phyloP scores from a whole-genome alignment of 345 rosid species.

The Moringa oleifera region DNA sequence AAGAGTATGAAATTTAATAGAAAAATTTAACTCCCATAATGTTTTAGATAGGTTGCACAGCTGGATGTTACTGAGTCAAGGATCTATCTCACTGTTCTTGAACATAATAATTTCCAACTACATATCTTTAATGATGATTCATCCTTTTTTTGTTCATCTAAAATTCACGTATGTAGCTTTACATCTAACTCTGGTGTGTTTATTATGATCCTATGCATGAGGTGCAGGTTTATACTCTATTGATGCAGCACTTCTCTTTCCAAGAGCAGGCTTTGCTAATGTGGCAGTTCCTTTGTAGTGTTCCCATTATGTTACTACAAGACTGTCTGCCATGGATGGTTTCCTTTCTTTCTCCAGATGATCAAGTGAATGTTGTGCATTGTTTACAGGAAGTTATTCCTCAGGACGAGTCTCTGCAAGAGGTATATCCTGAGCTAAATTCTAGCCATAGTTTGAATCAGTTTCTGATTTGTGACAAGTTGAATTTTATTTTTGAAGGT shows the following conservation, averaged over 20 bases:
- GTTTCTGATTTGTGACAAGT: slow-evolving; percentile 17
- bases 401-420: slow-evolving; percentile 42
- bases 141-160: background rate
- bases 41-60: no score
- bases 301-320: slow-evolving; percentile 59
- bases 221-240: slow-evolving; percentile 64
- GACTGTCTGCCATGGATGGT: slow-evolving; percentile 62
- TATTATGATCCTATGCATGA: slow-evolving; percentile 10
- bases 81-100: background rate
- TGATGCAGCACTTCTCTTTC: slow-evolving; percentile 47
- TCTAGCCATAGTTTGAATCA: slow-evolving; percentile 7
- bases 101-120: no score
- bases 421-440: slow-evolving; percentile 38
- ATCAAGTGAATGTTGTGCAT: slow-evolving; percentile 29
- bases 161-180: no score
- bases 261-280: slow-evolving; percentile 55
- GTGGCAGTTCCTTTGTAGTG: slow-evolving; percentile 61
- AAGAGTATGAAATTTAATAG: no score
- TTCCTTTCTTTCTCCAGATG: slow-evolving; percentile 40
- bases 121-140: no score
- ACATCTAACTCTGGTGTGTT: no score
- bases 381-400: slow-evolving; percentile 44
- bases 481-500: slow-evolving; percentile 39
- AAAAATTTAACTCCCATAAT: no score
- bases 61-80: background rate